Conservation (phyloP, 805 yeast species). For the Sugiyamaella boreocaroliniensis region DNA sequence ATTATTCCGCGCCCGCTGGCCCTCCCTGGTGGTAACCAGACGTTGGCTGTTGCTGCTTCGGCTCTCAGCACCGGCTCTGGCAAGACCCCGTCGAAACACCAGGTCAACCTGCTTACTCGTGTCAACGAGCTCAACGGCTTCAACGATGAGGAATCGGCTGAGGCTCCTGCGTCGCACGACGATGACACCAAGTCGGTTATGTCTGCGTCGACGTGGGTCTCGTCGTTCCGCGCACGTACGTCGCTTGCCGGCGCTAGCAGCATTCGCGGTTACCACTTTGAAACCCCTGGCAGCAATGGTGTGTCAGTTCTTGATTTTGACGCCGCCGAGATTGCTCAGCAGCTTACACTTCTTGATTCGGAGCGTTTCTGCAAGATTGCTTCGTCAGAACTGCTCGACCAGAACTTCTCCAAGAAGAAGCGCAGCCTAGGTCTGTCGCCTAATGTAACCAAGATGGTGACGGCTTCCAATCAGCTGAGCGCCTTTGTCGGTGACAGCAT, state of each 20-base stretch:
- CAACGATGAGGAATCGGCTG: neutral
- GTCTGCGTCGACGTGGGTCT: slow-evolving; percentile 15
- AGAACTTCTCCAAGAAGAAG: slow-evolving; percentile 28
- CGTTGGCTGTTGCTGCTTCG: neutral
- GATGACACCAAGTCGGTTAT: slow-evolving; percentile 11
- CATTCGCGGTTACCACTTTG: slow-evolving; percentile 4
- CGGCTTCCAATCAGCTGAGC: slow-evolving; percentile 29
- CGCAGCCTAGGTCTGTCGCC: slow-evolving; percentile 29
- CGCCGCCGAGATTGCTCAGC: slow-evolving; percentile 30
- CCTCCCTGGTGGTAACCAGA: slow-evolving; percentile 1
- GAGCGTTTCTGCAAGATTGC: slow-evolving; percentile 24
- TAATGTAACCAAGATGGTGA: slow-evolving; percentile 26
- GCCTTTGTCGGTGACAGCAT: slow-evolving; percentile 34
- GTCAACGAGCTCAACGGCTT: slow-evolving; percentile 10
- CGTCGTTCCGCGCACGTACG: slow-evolving; percentile 8
- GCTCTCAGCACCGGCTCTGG: neutral
- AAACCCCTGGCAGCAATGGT: neutral
- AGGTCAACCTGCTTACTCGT: slow-evolving; percentile 8
- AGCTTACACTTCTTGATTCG: slow-evolving; percentile 31
- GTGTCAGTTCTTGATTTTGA: slow-evolving; percentile 26
- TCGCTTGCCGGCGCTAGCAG: slow-evolving; percentile 1
- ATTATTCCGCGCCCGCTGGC: slow-evolving; percentile 17
- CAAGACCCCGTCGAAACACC: slow-evolving; percentile 7
- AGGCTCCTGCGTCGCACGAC: neutral
- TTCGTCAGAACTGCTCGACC: slow-evolving; percentile 30